Percentiles rank a stretch among this genome's conserved stretches.
phyloP scores from a whole-genome alignment of 169 alveolate species.

The Plasmodium relictum region DNA sequence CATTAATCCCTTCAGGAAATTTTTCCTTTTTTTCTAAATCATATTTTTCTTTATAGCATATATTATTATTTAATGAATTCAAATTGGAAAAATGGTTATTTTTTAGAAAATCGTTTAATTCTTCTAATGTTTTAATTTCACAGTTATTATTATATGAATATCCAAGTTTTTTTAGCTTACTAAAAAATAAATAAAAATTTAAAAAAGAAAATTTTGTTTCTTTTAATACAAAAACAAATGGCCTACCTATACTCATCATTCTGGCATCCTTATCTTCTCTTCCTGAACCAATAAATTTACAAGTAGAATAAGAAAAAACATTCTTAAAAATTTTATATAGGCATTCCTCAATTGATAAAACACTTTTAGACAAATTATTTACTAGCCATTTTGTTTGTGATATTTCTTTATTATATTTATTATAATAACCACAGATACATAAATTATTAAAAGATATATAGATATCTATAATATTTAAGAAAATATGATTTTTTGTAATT shows the following conservation, averaged over 20 bases:
- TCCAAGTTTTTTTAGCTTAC: constrained; percentile 22
- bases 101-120: constrained; percentile 12
- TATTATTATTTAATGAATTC: constrained; percentile 5
- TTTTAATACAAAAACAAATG: constrained; percentile 63
- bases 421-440: constrained; percentile 73
- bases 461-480: neutral
- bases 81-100: neutral
- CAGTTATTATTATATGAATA: neutral
- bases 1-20: constrained; percentile 1
- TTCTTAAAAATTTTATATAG: constrained; percentile 50
- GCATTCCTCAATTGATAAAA: constrained; percentile 72
- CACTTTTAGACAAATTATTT: constrained; percentile 29
- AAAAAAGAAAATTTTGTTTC: constrained; percentile 72
- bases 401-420: constrained; percentile 70
- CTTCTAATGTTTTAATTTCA: constrained; percentile 40
- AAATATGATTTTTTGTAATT: neutral
- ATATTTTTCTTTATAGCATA: neutral
- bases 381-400: constrained; percentile 73
- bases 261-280: constrained; percentile 94
- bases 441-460: constrained; percentile 64
- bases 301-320: constrained; percentile 7
- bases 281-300: constrained; percentile 87
- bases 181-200: constrained; percentile 65
- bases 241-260: constrained; percentile 87
- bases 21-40: neutral